Conservation (phyloP, 768 basidiomycete species). For the Glaciozyma antarctica region DNA sequence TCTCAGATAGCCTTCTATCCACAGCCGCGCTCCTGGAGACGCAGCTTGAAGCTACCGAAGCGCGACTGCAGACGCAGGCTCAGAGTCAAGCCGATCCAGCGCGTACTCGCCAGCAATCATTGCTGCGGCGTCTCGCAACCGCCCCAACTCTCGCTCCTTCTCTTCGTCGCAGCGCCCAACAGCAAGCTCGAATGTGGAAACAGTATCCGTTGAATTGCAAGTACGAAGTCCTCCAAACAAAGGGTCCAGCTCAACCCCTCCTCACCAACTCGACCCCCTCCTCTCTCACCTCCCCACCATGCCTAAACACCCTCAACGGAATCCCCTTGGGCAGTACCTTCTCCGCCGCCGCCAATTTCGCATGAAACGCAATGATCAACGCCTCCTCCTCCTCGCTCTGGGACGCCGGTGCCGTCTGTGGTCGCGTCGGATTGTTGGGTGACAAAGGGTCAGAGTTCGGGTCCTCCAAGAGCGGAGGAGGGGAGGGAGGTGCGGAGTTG, state of each 20-base stretch:
- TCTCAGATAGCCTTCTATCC: no score
- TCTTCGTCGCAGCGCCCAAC: no score
- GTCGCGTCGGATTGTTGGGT: slow-evolving; percentile 33
- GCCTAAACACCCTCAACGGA: slow-evolving; percentile 21
- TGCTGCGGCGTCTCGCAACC: no score
- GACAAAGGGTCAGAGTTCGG: slow-evolving; percentile 27
- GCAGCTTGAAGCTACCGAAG: no score
- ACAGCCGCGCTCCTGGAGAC: no score
- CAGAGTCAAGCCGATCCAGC: no score
- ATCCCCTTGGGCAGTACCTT: slow-evolving; percentile 6
- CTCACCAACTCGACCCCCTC: not conserved
- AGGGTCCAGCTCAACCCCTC: not conserved
- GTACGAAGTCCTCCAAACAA: no score
- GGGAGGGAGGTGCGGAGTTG: not conserved
- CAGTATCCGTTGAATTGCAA: no score
- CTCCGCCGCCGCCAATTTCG: slow-evolving; percentile 11
- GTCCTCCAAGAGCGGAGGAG: slow-evolving; percentile 5
- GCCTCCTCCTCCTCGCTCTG: slow-evolving; percentile 4
- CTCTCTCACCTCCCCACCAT: slow-evolving; percentile 16
- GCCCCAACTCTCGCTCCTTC: no score
- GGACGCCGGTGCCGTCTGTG: not conserved
- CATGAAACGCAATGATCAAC: slow-evolving; percentile 18
- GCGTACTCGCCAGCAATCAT: no score
- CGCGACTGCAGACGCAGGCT: no score
- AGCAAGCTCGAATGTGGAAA: no score